Evolutionary conservation across 202 grass and related monocot species (phyloP).

Genomic region (Panicum virgatum): DNA sequence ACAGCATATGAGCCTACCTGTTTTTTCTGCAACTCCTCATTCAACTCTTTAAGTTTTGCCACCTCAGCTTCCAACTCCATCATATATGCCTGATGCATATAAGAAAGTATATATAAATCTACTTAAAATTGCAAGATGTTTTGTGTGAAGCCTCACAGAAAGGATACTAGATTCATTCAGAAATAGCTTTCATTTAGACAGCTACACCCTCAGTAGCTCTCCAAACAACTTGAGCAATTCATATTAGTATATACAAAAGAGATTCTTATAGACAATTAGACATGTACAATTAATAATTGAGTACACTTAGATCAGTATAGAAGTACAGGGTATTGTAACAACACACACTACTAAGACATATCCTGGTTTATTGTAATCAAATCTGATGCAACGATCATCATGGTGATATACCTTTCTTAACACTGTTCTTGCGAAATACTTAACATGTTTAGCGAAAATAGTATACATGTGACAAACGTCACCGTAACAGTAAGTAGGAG

Average conservation of each 20-base stretch:
- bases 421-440: background rate
- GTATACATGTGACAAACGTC: background rate
- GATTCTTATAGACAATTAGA: background rate
- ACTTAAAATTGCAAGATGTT: background rate
- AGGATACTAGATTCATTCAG: background rate
- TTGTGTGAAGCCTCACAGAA: background rate
- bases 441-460: constrained; percentile 1
- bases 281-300: background rate
- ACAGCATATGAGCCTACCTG: constrained; percentile 46
- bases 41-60: constrained; percentile 88
- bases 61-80: constrained; percentile 97
- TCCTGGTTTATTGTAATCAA: background rate
- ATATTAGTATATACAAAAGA: background rate
- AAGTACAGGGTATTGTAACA: background rate
- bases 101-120: background rate
- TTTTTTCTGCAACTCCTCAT: constrained; percentile 80
- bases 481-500: background rate
- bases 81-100: constrained; percentile 65
- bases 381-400: background rate
- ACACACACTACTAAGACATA: background rate
- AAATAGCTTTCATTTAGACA: background rate
- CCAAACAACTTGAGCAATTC: background rate
- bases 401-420: background rate
- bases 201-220: background rate
- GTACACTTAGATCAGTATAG: background rate